phyloP scores from a whole-genome alignment of 2,329 filamentous ascomycete genomes.

The Colletotrichum nymphaeae region DNA sequence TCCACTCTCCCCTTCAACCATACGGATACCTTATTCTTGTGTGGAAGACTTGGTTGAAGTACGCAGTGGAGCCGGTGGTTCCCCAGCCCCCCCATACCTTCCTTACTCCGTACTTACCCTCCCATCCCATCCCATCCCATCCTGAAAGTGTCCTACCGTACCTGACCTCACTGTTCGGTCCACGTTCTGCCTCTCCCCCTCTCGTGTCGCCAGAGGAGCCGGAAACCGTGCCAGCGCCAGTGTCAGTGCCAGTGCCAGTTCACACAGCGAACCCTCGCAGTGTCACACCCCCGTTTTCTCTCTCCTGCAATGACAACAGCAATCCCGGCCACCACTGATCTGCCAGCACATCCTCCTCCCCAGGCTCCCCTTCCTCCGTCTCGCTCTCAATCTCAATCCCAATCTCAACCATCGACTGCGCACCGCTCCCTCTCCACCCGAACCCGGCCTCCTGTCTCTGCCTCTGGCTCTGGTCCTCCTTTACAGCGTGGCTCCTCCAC shows the following conservation, averaged over 20 bases:
- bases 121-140: not conserved
- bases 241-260: not conserved
- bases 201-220: not conserved
- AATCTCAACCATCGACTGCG: constrained; percentile 43
- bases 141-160: not conserved
- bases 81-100: constrained; percentile 14
- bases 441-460: constrained; percentile 44
- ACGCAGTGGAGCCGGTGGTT: not conserved
- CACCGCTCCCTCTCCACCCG: constrained; percentile 51
- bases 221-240: not conserved
- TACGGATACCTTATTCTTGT: not conserved
- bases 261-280: constrained; percentile 1
- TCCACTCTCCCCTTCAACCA: not conserved
- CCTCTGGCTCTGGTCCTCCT: constrained; percentile 30
- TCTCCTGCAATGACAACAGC: constrained; percentile 47
- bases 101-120: not conserved
- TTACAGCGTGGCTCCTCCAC: constrained; percentile 39
- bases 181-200: constrained; percentile 6
- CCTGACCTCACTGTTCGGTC: not conserved
- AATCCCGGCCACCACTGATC: constrained; percentile 45
- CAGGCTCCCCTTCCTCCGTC: not conserved
- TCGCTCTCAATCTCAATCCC: constrained; percentile 38
- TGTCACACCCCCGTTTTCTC: constrained; percentile 19
- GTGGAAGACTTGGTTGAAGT: not conserved
- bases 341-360: constrained; percentile 39